Conservation (phyloP, 208 protist species). For the Leishmania martiniquensis region DNA sequence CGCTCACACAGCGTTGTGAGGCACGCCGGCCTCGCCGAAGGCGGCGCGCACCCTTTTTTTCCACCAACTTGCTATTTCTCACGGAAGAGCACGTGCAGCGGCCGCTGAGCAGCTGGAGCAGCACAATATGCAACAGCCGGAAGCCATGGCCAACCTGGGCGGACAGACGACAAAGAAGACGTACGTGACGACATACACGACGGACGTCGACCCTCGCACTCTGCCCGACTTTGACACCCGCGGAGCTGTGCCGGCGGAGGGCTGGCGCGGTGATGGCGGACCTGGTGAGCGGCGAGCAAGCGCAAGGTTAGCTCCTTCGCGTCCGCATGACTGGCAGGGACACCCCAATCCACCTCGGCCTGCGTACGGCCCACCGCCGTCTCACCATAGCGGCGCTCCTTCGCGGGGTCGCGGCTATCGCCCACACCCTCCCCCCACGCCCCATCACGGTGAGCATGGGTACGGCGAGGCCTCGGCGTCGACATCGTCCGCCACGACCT, state of each 20-base stretch:
- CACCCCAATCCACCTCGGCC: not conserved
- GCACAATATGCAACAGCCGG: not conserved
- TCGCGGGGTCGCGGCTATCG: not conserved
- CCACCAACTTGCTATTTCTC: not conserved
- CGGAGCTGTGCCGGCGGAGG: conserved; percentile 12
- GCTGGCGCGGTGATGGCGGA: not conserved
- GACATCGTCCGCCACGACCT: conserved; percentile 10
- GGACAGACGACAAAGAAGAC: conserved; percentile 40
- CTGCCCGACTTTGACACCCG: conserved; percentile 38
- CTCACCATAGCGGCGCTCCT: not conserved
- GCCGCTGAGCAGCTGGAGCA: not conserved
- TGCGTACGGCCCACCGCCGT: not conserved
- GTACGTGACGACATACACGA: conserved; percentile 41
- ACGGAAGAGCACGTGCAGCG: not conserved
- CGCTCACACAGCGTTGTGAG: not conserved
- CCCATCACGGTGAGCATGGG: not conserved
- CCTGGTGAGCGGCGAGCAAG: not conserved
- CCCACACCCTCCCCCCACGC: conserved; percentile 5
- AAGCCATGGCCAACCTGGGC: conserved; percentile 13
- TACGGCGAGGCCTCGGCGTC: not conserved
- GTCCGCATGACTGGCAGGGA: not conserved
- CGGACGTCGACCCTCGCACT: conserved; percentile 44
- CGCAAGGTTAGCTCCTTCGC: not conserved
- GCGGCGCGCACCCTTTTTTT: not conserved
- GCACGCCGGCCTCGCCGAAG: not conserved